A percentile compares a stretch with the other conserved stretches of the same genome.
Conservation (phyloP, 495 filamentous ascomycete species). For the Evansstolkia leycettana region DNA sequence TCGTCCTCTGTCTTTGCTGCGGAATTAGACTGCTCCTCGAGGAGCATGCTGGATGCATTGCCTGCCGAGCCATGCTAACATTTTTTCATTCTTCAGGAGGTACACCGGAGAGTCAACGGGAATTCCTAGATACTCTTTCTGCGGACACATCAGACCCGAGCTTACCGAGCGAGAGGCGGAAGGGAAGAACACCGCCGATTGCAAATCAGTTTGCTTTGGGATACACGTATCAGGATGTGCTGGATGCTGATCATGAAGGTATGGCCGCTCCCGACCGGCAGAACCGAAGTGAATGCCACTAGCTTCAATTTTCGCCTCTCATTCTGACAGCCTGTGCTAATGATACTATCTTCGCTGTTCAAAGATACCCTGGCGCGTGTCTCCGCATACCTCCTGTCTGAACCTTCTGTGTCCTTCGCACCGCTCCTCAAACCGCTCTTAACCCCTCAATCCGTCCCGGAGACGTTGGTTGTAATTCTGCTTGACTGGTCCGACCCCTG, state of each 20-base stretch:
- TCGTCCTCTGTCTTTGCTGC: slow-evolving; percentile 10
- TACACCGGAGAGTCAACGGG: slow-evolving; percentile 74
- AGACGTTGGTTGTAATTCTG: slow-evolving; percentile 78
- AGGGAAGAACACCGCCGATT: slow-evolving; percentile 60
- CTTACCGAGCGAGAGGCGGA: slow-evolving; percentile 45
- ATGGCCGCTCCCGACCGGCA: neutral
- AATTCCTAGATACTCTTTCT: slow-evolving; percentile 75
- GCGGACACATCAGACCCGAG: slow-evolving; percentile 42
- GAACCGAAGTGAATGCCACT: too few relatives aligned
- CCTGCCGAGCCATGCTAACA: too few relatives aligned
- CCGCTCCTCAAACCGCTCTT: slow-evolving; percentile 76
- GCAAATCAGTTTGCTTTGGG: slow-evolving; percentile 90
- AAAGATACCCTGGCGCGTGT: slow-evolving; percentile 83
- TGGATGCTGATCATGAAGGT: slow-evolving; percentile 94
- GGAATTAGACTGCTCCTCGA: too few relatives aligned
- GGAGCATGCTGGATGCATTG: too few relatives aligned
- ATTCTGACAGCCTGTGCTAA: neutral
- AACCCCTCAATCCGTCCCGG: slow-evolving; percentile 72
- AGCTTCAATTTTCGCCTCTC: neutral
- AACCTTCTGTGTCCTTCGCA: slow-evolving; percentile 70
- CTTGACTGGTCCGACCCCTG: slow-evolving; percentile 90
- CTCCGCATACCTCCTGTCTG: slow-evolving; percentile 77
- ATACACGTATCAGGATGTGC: slow-evolving; percentile 90
- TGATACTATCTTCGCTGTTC: neutral
- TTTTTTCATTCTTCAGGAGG: slow-evolving; percentile 45